Conservation (phyloP, 2,329 filamentous ascomycete genomes). For the Colletotrichum musae region DNA sequence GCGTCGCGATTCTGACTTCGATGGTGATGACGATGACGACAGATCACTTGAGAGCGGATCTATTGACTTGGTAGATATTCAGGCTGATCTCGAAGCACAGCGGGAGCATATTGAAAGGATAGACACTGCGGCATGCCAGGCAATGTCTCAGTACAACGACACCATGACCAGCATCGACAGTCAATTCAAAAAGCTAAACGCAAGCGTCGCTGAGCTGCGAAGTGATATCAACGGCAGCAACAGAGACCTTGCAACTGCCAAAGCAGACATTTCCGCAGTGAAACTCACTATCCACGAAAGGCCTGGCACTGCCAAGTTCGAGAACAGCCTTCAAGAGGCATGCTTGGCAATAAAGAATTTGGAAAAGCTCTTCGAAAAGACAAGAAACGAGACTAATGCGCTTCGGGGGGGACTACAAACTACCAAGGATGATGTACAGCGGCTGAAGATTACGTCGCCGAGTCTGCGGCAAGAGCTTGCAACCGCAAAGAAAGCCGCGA, state of each 20-base stretch:
- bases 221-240: constrained; percentile 34
- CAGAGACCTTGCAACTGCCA: constrained; percentile 48
- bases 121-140: constrained; percentile 53
- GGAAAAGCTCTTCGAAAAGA: constrained; percentile 41
- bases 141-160: constrained; percentile 54
- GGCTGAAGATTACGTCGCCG: constrained; percentile 44
- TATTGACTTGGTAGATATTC: constrained; percentile 47
- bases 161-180: constrained; percentile 52
- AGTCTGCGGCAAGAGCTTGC: constrained; percentile 45
- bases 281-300: constrained; percentile 36
- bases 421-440: constrained; percentile 45
- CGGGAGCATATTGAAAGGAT: constrained; percentile 54
- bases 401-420: constrained; percentile 45
- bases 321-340: constrained; percentile 45
- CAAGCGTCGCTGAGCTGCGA: no score
- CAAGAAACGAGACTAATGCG: constrained; percentile 37
- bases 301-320: constrained; percentile 41
- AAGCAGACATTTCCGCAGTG: constrained; percentile 45
- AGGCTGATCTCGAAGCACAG: constrained; percentile 52
- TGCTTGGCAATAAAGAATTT: constrained; percentile 43
- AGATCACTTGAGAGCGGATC: not conserved
- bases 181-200: constrained; percentile 51
- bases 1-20: not conserved
- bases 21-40: not conserved
- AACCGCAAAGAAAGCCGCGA: constrained; percentile 44